phyloP scores from a whole-genome alignment of 768 basidiomycete genomes.

The Tricholoma flavovirens region DNA sequence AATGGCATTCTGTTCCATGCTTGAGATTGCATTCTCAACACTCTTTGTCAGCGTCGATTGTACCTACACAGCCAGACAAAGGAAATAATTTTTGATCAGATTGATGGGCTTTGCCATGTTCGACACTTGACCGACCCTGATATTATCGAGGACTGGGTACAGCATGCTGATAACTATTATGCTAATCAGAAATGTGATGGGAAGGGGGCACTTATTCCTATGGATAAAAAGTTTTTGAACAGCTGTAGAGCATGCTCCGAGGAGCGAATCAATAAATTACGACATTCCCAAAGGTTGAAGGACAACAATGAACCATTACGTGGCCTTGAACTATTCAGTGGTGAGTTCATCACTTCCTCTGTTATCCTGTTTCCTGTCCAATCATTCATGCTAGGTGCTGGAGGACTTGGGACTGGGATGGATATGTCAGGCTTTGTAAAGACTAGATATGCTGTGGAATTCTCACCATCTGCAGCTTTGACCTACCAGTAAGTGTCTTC shows the following conservation, averaged over 20 bases:
- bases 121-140: slow-evolving; percentile 25
- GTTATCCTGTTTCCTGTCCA: not conserved
- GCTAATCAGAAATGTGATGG: slow-evolving; percentile 29
- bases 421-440: slow-evolving; percentile 55
- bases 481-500: slow-evolving; percentile 48
- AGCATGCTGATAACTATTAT: slow-evolving; percentile 56
- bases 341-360: slow-evolving; percentile 27
- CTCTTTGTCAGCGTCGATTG: slow-evolving; percentile 32
- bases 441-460: slow-evolving; percentile 67
- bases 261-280: slow-evolving; percentile 25
- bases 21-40: not conserved
- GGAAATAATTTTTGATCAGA: slow-evolving; percentile 26
- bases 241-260: slow-evolving; percentile 36
- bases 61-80: slow-evolving; percentile 29
- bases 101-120: slow-evolving; percentile 56
- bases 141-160: slow-evolving; percentile 42
- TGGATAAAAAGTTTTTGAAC: slow-evolving; percentile 21
- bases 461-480: slow-evolving; percentile 53
- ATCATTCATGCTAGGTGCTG: slow-evolving; percentile 48
- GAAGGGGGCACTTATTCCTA: slow-evolving; percentile 12
- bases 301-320: slow-evolving; percentile 39
- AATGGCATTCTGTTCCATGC: slow-evolving; percentile 17
- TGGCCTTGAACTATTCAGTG: slow-evolving; percentile 66
- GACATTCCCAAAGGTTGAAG: slow-evolving; percentile 25
- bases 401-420: slow-evolving; percentile 67